Conservation (phyloP, 495 filamentous ascomycete species). For the Xylaria curta region DNA sequence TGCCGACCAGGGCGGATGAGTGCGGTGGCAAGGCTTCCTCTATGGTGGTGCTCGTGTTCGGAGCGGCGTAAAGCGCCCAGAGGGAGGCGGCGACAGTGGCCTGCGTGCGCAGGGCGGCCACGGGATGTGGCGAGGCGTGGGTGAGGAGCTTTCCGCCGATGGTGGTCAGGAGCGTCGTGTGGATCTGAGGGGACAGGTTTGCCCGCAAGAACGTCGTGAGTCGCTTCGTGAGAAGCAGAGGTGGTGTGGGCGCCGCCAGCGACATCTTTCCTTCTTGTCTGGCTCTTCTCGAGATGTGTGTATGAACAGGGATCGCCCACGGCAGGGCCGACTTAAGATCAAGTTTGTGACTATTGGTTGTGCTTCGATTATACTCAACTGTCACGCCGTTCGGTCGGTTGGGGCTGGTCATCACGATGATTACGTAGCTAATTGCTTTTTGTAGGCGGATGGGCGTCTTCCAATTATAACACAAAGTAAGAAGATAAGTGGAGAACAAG, state of each 20-base stretch:
- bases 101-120: constrained; percentile 51
- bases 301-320: too few species aligned
- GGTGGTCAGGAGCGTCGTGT: constrained; percentile 52
- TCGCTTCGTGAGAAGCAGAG: constrained; percentile 56
- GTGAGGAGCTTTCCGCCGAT: constrained; percentile 56
- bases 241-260: constrained; percentile 43
- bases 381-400: too few species aligned
- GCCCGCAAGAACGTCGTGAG: constrained; percentile 56
- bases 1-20: not conserved
- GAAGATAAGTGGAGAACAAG: not conserved
- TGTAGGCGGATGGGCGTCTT: not conserved
- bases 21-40: constrained; percentile 29
- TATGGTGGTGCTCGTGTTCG: constrained; percentile 27
- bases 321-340: too few species aligned
- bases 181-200: constrained; percentile 51
- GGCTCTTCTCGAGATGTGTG: too few species aligned
- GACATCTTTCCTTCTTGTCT: constrained; percentile 32
- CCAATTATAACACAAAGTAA: not conserved
- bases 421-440: constrained; percentile 9
- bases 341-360: too few species aligned
- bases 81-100: constrained; percentile 57
- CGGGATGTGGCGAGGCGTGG: constrained; percentile 50
- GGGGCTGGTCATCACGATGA: too few species aligned
- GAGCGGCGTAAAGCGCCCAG: constrained; percentile 47
- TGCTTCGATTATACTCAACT: too few species aligned